Conservation (phyloP, 768 basidiomycete species). For the Asterophora parasitica region DNA sequence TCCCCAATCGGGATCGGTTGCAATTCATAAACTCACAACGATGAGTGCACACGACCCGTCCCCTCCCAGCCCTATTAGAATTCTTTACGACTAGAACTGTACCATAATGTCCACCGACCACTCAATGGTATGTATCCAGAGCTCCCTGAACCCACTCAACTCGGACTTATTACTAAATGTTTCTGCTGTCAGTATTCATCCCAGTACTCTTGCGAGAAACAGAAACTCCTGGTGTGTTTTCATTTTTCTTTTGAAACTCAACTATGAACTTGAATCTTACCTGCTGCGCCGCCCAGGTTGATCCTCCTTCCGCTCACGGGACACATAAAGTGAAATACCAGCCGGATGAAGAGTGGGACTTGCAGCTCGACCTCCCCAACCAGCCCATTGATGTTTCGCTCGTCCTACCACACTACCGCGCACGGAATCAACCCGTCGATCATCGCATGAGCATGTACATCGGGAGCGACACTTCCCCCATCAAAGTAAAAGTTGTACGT, state of each 20-base stretch:
- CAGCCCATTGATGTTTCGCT: constrained; percentile 60
- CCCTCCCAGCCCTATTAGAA: constrained; percentile 8
- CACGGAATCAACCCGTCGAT: constrained; percentile 63
- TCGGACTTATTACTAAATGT: constrained; percentile 8
- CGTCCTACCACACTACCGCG: constrained; percentile 74
- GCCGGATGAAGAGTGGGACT: constrained; percentile 61
- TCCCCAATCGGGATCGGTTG: constrained; percentile 22
- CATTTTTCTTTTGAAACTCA: not conserved
- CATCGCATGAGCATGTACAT: constrained; percentile 72
- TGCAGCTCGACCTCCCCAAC: constrained; percentile 48
- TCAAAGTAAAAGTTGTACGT: constrained; percentile 75
- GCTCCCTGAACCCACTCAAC: not conserved
- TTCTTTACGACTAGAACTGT: constrained; percentile 1
- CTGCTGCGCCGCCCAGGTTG: constrained; percentile 16
- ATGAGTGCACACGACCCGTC: constrained; percentile 1
- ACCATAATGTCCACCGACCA: constrained; percentile 32
- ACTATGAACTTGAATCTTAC: constrained; percentile 1
- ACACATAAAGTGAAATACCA: constrained; percentile 64
- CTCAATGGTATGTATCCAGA: constrained; percentile 28
- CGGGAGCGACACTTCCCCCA: constrained; percentile 42
- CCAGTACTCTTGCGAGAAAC: constrained; percentile 13
- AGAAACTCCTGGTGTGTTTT: constrained; percentile 13
- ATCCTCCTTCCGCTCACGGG: constrained; percentile 32
- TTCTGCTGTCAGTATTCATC: constrained; percentile 10
- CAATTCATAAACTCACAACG: constrained; percentile 15